Evolutionary conservation across 805 yeast genomes (phyloP), one percentile per base, ranked within the genome.

Genomic region (Lipomyces yamadae): DNA sequence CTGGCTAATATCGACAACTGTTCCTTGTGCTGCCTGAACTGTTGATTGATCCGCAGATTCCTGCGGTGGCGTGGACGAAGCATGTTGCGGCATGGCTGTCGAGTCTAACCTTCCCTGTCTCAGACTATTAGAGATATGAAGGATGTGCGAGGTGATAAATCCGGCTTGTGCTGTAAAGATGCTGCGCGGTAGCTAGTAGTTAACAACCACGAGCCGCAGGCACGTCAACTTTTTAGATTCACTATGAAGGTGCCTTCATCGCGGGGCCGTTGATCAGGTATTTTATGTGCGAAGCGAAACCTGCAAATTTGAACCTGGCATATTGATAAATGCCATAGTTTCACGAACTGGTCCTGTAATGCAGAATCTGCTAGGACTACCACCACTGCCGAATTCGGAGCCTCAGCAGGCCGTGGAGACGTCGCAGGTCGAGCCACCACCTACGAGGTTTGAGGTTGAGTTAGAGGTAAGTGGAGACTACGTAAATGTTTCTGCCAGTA

Each of bases 361-460:
- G 55, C 55, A 52, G 55, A 52, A 29, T 52, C 32, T 13, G 24
- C 58, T 7, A n/a, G 45, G 34, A 30, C 45, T 10, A 18, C 42
- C 45, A 56, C 34, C 58, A 1, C 1, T n/a, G 15, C 15, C 1
- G 6, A n/a, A 7, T 18, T 15, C 30, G 18, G 39, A 35, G 13
- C 39, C 11, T 35, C 39, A 37, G 15, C 39, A 37, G 39, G 39
- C 39, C 39, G 24, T 24, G 24, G 24, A 24, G 24, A 24, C 24
- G 24, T 11, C 15, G 15, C 85, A n/a, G 4, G 63, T 13, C n/a
- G 34, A 52, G 60, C 37, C 39, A 7, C 65, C 70, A 4, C 92
- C 94, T n/a, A 84, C 90, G 4, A 77, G 96, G 65, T 91, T 94
- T 91, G 97, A 91, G 74, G 86, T 91, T 30, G 97, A 91, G 72